A percentile compares a stretch with the other conserved stretches of the same genome.
phyloP scores from a whole-genome alignment of 2,329 filamentous ascomycete genomes.

The Fusarium nodosum region DNA sequence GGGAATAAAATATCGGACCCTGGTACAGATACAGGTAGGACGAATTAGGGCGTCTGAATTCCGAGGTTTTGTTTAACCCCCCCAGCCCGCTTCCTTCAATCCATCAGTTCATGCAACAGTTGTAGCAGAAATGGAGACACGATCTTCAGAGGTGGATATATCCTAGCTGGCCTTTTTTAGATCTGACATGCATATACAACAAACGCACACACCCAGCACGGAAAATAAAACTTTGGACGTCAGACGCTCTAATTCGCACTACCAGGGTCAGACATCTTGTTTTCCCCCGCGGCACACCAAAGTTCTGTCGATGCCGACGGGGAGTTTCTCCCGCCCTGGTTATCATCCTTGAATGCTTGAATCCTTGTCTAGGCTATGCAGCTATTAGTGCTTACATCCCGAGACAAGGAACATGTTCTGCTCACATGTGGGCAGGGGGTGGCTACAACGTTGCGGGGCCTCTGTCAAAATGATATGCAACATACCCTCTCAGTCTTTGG shows the following conservation, averaged over 20 bases:
- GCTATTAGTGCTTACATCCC: not conserved
- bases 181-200: not conserved
- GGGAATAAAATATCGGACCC: too few species aligned
- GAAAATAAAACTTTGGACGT: too few species aligned
- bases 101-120: not conserved
- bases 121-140: not conserved
- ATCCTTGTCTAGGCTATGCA: not conserved
- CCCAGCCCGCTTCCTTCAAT: not conserved
- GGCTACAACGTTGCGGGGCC: not conserved
- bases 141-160: not conserved
- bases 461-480: not conserved
- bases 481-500: not conserved
- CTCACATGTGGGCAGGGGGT: not conserved
- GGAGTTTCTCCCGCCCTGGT: not conserved
- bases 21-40: too few species aligned
- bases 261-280: too few species aligned
- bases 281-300: not conserved
- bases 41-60: too few species aligned
- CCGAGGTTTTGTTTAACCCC: too few species aligned
- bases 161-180: not conserved
- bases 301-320: not conserved
- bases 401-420: not conserved
- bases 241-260: too few species aligned
- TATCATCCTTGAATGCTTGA: not conserved
- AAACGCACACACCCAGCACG: too few species aligned